phyloP scores from a whole-genome alignment of 2,329 filamentous ascomycete genomes.

The Fonsecaea monophora region DNA sequence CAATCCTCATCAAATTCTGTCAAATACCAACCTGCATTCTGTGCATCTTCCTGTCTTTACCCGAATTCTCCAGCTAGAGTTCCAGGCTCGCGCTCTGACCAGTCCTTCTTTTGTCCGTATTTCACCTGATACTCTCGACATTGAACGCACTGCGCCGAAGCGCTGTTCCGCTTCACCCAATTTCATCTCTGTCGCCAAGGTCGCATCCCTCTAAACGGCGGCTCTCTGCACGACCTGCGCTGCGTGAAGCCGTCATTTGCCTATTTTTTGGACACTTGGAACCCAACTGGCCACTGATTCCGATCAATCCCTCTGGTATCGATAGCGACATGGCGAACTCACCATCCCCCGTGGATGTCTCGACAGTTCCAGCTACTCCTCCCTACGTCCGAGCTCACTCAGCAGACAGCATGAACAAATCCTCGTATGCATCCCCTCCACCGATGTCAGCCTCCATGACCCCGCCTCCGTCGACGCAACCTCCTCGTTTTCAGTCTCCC shows the following conservation, averaged over 20 bases:
- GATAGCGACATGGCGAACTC: constrained; percentile 26
- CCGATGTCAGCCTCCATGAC: constrained; percentile 38
- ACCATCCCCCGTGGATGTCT: constrained; percentile 16
- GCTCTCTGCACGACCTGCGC: background rate
- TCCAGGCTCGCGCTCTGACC: background rate
- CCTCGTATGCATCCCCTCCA: constrained; percentile 35
- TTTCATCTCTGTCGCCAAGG: background rate
- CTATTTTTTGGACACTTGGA: background rate
- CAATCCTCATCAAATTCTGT: constrained; percentile 17
- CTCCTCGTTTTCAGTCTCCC: constrained; percentile 35
- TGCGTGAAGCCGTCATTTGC: background rate
- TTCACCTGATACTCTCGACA: background rate
- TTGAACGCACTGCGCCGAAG: background rate
- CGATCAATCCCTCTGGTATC: background rate
- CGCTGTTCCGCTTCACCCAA: background rate
- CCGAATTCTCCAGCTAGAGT: background rate
- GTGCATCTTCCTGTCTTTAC: constrained; percentile 6
- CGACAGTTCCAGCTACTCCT: constrained; percentile 33
- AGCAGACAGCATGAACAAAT: constrained; percentile 35
- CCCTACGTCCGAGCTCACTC: constrained; percentile 33
- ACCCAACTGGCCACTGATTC: background rate
- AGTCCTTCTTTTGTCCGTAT: constrained; percentile 5
- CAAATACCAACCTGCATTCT: constrained; percentile 19
- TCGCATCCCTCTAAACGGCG: background rate
- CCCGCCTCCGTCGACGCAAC: constrained; percentile 38